Percentiles rank a stretch among this genome's conserved stretches.
Evolutionary conservation across 2,329 filamentous ascomycete species (phyloP).

Genomic region (Xylariales sp.): DNA sequence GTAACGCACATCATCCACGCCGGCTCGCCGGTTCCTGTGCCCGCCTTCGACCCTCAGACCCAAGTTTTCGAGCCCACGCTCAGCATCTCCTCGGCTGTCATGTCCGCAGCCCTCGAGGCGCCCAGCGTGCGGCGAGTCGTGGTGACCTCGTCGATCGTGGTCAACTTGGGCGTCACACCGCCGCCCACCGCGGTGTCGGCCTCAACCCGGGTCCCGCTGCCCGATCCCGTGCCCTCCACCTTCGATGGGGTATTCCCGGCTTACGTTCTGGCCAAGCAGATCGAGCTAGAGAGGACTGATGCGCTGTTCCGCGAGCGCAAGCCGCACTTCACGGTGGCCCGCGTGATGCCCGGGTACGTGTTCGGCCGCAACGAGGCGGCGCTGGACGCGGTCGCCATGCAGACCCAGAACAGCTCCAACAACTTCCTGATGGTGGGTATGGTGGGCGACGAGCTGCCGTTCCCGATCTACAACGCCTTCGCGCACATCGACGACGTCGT

Average conservation of each 20-base stretch:
- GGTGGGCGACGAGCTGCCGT: slow-evolving; percentile 13
- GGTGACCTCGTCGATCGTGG: slow-evolving; percentile 20
- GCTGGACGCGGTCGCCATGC: slow-evolving; percentile 17
- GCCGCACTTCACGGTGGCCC: slow-evolving; percentile 19
- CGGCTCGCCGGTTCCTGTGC: not conserved
- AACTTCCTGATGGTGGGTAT: slow-evolving; percentile 18
- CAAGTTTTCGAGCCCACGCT: not conserved
- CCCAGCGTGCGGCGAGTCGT: slow-evolving; percentile 17
- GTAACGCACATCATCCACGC: not conserved
- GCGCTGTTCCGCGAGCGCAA: slow-evolving; percentile 14
- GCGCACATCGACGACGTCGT: too few species aligned
- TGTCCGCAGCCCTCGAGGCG: slow-evolving; percentile 15
- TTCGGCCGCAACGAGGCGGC: slow-evolving; percentile 22
- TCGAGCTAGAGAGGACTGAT: slow-evolving; percentile 16
- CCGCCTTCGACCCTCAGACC: not conserved
- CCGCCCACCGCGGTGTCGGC: slow-evolving; percentile 11
- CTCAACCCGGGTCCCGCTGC: slow-evolving; percentile 14
- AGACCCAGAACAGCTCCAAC: slow-evolving; percentile 21
- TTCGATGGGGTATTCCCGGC: slow-evolving; percentile 13
- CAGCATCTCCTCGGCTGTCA: not conserved
- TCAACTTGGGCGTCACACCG: slow-evolving; percentile 12
- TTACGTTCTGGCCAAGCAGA: slow-evolving; percentile 16
- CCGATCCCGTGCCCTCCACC: slow-evolving; percentile 10
- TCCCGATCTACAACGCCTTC: slow-evolving; percentile 8
- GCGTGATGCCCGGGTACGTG: slow-evolving; percentile 20